A percentile compares a stretch with the other conserved stretches of the same genome.
phyloP scores from a whole-genome alignment of 345 rosid species.

The Citrus trifoliata region DNA sequence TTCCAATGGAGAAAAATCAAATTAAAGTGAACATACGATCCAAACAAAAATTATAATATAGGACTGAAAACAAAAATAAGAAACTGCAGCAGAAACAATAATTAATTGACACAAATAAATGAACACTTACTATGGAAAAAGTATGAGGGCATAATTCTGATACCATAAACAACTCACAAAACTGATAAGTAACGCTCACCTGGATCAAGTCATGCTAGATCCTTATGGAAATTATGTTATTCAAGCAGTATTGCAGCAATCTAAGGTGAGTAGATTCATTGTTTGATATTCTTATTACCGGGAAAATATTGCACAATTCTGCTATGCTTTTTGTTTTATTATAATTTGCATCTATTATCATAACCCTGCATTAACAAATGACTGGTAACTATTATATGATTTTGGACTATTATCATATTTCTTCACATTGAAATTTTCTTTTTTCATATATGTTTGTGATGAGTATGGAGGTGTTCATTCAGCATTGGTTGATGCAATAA shows the following conservation, averaged over 20 bases:
- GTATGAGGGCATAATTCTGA: too few relatives aligned
- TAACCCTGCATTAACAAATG: neutral
- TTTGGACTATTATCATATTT: neutral
- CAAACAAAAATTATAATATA: too few relatives aligned
- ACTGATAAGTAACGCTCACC: constrained; percentile 48
- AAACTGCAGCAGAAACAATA: too few relatives aligned
- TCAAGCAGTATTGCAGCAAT: constrained; percentile 68
- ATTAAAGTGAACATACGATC: too few relatives aligned
- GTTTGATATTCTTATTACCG: neutral
- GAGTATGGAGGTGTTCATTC: constrained; percentile 57
- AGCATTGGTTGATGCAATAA: constrained; percentile 64
- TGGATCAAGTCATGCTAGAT: constrained; percentile 79
- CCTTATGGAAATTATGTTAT: constrained; percentile 81
- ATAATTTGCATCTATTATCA: neutral
- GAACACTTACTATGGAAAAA: too few relatives aligned
- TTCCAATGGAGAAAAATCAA: too few relatives aligned
- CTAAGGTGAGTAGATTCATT: constrained; percentile 40
- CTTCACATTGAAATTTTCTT: neutral
- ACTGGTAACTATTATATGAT: neutral
- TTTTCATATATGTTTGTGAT: constrained; percentile 5
- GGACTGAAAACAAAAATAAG: too few relatives aligned
- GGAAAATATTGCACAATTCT: neutral
- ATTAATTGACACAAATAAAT: too few relatives aligned
- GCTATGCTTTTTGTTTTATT: neutral
- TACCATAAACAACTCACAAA: neutral